phyloP scores from a whole-genome alignment of 306 rosid species.

The Datisca glomerata region DNA sequence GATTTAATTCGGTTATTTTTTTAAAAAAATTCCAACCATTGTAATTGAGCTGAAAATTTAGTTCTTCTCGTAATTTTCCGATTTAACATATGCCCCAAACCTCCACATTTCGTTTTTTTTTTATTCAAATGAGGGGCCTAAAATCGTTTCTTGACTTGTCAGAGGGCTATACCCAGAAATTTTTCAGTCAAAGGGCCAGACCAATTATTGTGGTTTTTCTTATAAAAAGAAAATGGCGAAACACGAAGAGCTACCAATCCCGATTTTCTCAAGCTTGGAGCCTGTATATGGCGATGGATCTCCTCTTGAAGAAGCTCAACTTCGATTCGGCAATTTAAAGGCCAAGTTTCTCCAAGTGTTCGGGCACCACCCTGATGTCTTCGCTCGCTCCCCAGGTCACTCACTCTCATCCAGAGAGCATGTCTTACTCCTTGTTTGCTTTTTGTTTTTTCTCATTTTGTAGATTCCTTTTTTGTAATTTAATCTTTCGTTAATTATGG shows the following conservation, averaged over 20 bases:
- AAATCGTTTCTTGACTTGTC: too few species aligned
- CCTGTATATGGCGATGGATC: conserved; percentile 65
- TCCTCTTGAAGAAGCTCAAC: conserved; percentile 72
- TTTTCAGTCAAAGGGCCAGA: too few species aligned
- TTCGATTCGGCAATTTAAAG: conserved; percentile 50
- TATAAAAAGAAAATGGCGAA: conserved; percentile 30
- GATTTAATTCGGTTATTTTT: too few species aligned
- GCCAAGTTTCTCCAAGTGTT: conserved; percentile 45
- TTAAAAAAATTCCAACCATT: too few species aligned
- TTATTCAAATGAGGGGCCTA: too few species aligned
- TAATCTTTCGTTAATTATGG: not conserved
- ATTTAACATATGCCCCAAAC: too few species aligned
- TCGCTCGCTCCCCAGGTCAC: conserved; percentile 93
- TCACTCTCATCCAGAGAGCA: not conserved
- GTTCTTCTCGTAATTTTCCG: too few species aligned
- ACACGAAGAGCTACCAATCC: conserved; percentile 83
- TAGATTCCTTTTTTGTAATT: not conserved
- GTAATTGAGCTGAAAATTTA: too few species aligned
- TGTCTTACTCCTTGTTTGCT: not conserved
- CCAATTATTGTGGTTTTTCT: too few species aligned
- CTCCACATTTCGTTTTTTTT: too few species aligned
- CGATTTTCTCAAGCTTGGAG: conserved; percentile 40
- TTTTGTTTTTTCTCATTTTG: not conserved
- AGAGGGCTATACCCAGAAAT: too few species aligned
- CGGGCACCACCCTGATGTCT: conserved; percentile 45